phyloP scores from a whole-genome alignment of 1,284 basidiomycete species.

The Puccinia triticina region DNA sequence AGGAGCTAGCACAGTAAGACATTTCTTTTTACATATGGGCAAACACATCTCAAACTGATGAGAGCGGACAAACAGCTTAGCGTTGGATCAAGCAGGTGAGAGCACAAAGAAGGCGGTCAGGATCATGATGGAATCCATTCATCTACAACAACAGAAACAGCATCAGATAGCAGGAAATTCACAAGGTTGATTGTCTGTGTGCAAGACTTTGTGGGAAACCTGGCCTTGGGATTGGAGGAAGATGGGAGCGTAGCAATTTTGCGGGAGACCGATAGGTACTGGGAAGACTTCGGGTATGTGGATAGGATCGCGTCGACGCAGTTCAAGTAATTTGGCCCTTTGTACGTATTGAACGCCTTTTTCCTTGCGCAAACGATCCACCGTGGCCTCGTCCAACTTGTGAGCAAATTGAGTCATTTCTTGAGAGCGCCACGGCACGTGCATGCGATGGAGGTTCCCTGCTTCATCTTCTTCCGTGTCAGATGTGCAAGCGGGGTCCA shows the following conservation, averaged over 20 bases:
- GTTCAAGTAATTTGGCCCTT: slow-evolving; percentile 6
- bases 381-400: background rate
- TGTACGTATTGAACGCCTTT: background rate
- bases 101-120: background rate
- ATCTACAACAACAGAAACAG: background rate
- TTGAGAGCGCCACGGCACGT: slow-evolving; percentile 3
- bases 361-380: slow-evolving; percentile 6
- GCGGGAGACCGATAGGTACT: slow-evolving; percentile 15
- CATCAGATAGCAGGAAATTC: slow-evolving; percentile 3
- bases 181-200: background rate
- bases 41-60: background rate
- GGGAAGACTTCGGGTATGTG: background rate
- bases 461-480: background rate
- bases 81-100: background rate
- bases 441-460: background rate
- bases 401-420: background rate
- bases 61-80: background rate
- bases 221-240: background rate
- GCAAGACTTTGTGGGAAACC: background rate
- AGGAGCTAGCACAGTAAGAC: slow-evolving; percentile 2
- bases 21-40: background rate
- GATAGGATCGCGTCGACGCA: background rate
- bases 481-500: slow-evolving; percentile 16
- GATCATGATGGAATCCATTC: slow-evolving; percentile 10
- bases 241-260: background rate